These are phyloP conservation scores for Vaccinium myrtillus DNA, from an alignment of 148 eudicot species.

Conservation along the genomic window DNA sequence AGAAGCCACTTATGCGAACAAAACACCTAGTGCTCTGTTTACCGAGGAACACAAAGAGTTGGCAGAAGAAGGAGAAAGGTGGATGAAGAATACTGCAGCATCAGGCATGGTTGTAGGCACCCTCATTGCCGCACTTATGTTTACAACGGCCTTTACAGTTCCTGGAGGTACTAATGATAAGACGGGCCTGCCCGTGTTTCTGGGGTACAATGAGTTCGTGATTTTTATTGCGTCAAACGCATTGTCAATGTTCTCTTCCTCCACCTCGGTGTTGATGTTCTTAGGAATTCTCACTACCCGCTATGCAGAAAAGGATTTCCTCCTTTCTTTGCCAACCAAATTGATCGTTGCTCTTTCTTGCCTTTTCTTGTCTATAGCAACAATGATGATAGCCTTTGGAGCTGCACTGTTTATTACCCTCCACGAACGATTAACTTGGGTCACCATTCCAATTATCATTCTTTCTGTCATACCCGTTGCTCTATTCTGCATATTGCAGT, in stretches of 20 bases:
- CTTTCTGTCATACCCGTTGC: neutral
- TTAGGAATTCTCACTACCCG: conserved; percentile 23
- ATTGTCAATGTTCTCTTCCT: conserved; percentile 17
- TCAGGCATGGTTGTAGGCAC: conserved; percentile 29
- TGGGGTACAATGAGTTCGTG: neutral
- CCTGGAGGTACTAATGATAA: neutral
- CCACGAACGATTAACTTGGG: neutral
- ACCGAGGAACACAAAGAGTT: conserved; percentile 26
- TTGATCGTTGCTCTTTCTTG: conserved; percentile 5
- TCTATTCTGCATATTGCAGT: conserved; percentile 9
- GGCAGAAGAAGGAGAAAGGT: conserved; percentile 24
- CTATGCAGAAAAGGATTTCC: conserved; percentile 23
- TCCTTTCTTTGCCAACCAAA: conserved; percentile 15
- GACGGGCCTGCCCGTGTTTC: neutral
- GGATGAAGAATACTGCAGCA: conserved; percentile 32
- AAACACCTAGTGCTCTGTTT: conserved; percentile 19
- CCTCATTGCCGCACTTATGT: neutral
- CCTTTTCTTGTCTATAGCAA: conserved; percentile 17
- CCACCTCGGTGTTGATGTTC: conserved; percentile 18
- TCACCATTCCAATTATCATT: neutral
- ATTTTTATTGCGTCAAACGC: neutral
- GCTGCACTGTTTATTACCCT: conserved; percentile 8
- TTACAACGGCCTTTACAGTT: neutral
- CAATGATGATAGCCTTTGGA: conserved; percentile 26
- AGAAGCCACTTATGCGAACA: neutral